These are phyloP conservation scores for Colletotrichum paranaense DNA, from an alignment of 2,329 filamentous ascomycete species.

Conservation along the genomic window DNA sequence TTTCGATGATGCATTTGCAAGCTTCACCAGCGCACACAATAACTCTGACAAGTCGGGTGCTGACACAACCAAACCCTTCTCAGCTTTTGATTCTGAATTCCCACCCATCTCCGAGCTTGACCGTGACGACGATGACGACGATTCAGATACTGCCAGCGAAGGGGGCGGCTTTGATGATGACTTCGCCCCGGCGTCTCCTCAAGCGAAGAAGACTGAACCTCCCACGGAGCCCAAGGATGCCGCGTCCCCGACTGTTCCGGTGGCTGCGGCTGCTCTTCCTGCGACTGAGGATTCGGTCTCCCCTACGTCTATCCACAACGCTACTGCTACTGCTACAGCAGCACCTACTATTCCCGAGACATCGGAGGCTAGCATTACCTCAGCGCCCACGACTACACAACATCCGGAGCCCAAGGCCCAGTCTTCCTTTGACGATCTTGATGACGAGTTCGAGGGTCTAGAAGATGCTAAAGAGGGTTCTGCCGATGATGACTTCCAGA, in stretches of 20 bases:
- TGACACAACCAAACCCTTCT: slow-evolving; percentile 56
- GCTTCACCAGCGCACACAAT: slow-evolving; percentile 71
- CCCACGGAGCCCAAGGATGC: slow-evolving; percentile 36
- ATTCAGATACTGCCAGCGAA: slow-evolving; percentile 84
- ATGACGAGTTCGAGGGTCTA: slow-evolving; percentile 84
- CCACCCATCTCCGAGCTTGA: slow-evolving; percentile 92
- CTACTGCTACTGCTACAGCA: slow-evolving; percentile 33
- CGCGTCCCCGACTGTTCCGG: slow-evolving; percentile 37
- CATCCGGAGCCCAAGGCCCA: slow-evolving; percentile 47
- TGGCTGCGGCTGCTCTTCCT: slow-evolving; percentile 43
- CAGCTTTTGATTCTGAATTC: slow-evolving; percentile 81
- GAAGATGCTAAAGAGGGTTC: slow-evolving; percentile 86
- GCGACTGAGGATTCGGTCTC: background rate
- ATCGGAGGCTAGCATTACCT: background rate
- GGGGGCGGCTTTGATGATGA: slow-evolving; percentile 93
- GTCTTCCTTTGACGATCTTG: slow-evolving; percentile 78
- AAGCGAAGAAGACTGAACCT: slow-evolving; percentile 45
- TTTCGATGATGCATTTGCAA: slow-evolving; percentile 87
- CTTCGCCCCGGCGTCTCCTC: slow-evolving; percentile 76
- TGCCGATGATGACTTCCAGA: slow-evolving; percentile 83
- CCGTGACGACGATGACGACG: slow-evolving; percentile 73
- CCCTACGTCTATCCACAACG: slow-evolving; percentile 8
- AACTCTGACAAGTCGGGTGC: slow-evolving; percentile 55
- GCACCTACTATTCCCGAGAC: slow-evolving; percentile 44
- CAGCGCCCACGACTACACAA: slow-evolving; percentile 40